Conservation (phyloP, 1,139 yeast species). For the Magnusiomyces fungicola region DNA sequence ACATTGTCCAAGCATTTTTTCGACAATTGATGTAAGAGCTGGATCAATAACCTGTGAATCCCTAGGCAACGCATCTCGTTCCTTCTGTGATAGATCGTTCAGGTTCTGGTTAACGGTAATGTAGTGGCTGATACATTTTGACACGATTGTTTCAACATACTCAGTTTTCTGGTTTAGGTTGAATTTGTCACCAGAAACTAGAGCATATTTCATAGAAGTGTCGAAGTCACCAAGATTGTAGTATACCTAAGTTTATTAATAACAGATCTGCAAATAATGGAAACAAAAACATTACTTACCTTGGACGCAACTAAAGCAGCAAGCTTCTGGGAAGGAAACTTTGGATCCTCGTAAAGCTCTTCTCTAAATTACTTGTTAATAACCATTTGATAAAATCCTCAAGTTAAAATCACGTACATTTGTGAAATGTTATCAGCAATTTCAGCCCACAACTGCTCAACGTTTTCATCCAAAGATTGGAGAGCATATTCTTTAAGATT, state of each 20-base stretch:
- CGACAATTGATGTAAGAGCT: slow-evolving; percentile 64
- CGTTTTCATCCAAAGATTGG: slow-evolving; percentile 69
- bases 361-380: slow-evolving; percentile 37
- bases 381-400: neutral
- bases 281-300: slow-evolving; percentile 16
- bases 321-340: slow-evolving; percentile 65
- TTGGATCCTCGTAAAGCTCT: slow-evolving; percentile 79
- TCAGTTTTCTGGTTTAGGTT: slow-evolving; percentile 67
- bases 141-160: slow-evolving; percentile 86
- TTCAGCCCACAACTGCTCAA: slow-evolving; percentile 95
- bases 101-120: slow-evolving; percentile 54
- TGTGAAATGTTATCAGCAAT: slow-evolving; percentile 84
- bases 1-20: slow-evolving; percentile 80
- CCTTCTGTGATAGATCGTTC: slow-evolving; percentile 36
- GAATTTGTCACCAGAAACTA: slow-evolving; percentile 76
- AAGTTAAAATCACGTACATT: slow-evolving; percentile 31
- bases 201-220: slow-evolving; percentile 80
- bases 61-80: slow-evolving; percentile 9
- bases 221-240: slow-evolving; percentile 93
- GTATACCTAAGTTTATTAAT: slow-evolving; percentile 47
- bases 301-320: slow-evolving; percentile 93
- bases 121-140: slow-evolving; percentile 84
- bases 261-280: too few relatives aligned
- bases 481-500: slow-evolving; percentile 79
- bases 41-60: slow-evolving; percentile 41